Evolutionary conservation across 306 rosid species (phyloP), one percentile per base, ranked within the genome.

Genomic region (Malus orientalis): DNA sequence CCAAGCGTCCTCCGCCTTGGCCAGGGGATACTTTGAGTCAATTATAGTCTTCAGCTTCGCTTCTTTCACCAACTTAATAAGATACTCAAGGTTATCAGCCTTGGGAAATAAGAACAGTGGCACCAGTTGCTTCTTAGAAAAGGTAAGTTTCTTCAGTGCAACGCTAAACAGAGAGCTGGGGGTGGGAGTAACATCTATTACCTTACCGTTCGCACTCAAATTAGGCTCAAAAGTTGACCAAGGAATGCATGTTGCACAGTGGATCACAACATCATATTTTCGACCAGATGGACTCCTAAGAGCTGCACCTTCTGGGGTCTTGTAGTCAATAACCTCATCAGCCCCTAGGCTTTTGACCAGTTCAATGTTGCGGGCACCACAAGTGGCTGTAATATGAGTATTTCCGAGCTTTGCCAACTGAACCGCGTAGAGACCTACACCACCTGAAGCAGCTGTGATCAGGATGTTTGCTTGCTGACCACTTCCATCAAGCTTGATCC

Each of bases 181-280:
- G 32, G 78, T 51, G 7, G 94, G 97, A 76, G 87, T 82, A 49
- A 93, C 70, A 61, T 93, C 98, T 47, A 93, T 80, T 18, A 91
- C 97, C 88, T 87, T 93, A 8, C 96, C 93, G 29, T 71, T 86
- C 12, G 8, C 16, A 67, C 81, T 82, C 84, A 93, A 79, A 69
- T 91, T 88, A 36, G 94, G 94, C 81, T 91, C 96, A 66, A 93
- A 93, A 61, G 77, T 85, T 18, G 91, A 86, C 98, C 98, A 91
- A 11, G 94, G 88, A 67, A 88, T 78, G 18, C 82, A 84, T 2
- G 55, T 57, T 60, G 91, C 91, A 82, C 97, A 93, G 22, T 90
- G 96, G 53, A 93, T 49, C 73, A 93, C 93, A 1, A 78, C 84
- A 38, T 93, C 94, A 76, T 91, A 93, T 77, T 93, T 90, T 71